Evolutionary conservation across 2,329 filamentous ascomycete species (phyloP).

Genomic region (Diplocarpon mali): DNA sequence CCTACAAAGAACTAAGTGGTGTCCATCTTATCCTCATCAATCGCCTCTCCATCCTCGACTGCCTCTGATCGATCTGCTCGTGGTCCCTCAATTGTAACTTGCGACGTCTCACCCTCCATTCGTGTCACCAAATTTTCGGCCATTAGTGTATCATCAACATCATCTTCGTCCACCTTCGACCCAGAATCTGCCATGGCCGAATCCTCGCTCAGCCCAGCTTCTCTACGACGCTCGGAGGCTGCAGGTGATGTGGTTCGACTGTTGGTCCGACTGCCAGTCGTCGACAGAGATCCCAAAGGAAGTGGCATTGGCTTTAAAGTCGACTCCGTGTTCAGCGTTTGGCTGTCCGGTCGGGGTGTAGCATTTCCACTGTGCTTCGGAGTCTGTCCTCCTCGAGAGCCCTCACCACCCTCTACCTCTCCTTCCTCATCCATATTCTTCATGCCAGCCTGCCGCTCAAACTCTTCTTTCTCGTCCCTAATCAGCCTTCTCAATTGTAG

Average conservation of each 20-base stretch:
- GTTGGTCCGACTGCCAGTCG: slow-evolving; percentile 30
- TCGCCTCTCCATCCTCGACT: slow-evolving; percentile 28
- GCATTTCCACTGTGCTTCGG: slow-evolving; percentile 38
- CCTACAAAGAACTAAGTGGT: slow-evolving; percentile 31
- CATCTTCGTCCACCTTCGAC: slow-evolving; percentile 28
- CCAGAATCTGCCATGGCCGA: slow-evolving; percentile 46
- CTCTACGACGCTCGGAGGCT: slow-evolving; percentile 16
- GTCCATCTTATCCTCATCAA: slow-evolving; percentile 52
- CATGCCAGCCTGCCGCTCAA: slow-evolving; percentile 78
- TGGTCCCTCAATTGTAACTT: slow-evolving; percentile 39
- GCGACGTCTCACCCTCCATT: slow-evolving; percentile 31
- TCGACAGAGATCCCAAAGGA: slow-evolving; percentile 28
- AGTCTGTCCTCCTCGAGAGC: slow-evolving; percentile 38
- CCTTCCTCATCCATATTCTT: slow-evolving; percentile 45
- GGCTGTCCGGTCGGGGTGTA: slow-evolving; percentile 37
- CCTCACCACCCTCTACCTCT: slow-evolving; percentile 47
- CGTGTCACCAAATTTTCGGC: slow-evolving; percentile 14
- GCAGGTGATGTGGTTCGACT: slow-evolving; percentile 31
- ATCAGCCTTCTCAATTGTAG: slow-evolving; percentile 76
- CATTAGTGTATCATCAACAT: slow-evolving; percentile 22
- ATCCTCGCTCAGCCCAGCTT: slow-evolving; percentile 38
- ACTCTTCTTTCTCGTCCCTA: slow-evolving; percentile 90
- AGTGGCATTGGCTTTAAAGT: slow-evolving; percentile 28
- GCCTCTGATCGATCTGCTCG: slow-evolving; percentile 11
- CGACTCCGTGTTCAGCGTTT: slow-evolving; percentile 31